phyloP scores from a whole-genome alignment of 2,329 filamentous ascomycete species.

The Hawksworthiomyces lignivorus region DNA sequence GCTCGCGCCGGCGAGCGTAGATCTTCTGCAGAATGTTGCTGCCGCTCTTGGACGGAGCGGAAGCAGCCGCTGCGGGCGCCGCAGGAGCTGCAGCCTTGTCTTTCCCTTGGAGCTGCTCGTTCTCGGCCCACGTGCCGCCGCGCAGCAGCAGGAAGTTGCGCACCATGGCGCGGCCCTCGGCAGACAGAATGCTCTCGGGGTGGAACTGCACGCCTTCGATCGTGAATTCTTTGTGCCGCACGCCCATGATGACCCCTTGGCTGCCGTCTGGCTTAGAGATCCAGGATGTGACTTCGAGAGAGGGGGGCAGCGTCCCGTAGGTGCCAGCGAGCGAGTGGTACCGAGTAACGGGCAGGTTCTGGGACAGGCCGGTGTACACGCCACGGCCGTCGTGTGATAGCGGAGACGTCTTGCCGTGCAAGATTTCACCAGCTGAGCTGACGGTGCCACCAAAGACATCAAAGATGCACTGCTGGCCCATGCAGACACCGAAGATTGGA shows the following conservation, averaged over 20 bases:
- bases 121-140: conserved; percentile 86
- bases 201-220: conserved; percentile 98
- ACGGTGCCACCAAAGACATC: conserved; percentile 88
- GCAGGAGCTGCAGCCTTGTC: conserved; percentile 13
- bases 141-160: conserved; percentile 84
- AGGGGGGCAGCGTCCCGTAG: conserved; percentile 75
- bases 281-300: conserved; percentile 86
- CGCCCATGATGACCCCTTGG: conserved; percentile 90
- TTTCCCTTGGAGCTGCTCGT: conserved; percentile 47
- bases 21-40: conserved; percentile 86
- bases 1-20: conserved; percentile 69
- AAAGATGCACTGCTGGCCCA: conserved; percentile 98
- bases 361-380: conserved; percentile 75
- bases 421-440: conserved; percentile 85
- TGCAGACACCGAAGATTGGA: conserved; percentile 93
- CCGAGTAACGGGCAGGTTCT: conserved; percentile 79
- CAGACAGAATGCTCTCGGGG: conserved; percentile 92
- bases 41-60: conserved; percentile 44
- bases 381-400: conserved; percentile 84
- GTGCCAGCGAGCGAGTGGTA: conserved; percentile 96
- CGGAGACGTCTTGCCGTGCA: conserved; percentile 94
- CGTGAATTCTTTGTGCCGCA: conserved; percentile 82
- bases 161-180: conserved; percentile 80
- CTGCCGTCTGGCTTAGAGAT: conserved; percentile 68
- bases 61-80: conserved; percentile 15